A percentile compares a stretch with the other conserved stretches of the same genome.
phyloP scores from a whole-genome alignment of 352 stramenopile species.

The Peronospora destructor region DNA sequence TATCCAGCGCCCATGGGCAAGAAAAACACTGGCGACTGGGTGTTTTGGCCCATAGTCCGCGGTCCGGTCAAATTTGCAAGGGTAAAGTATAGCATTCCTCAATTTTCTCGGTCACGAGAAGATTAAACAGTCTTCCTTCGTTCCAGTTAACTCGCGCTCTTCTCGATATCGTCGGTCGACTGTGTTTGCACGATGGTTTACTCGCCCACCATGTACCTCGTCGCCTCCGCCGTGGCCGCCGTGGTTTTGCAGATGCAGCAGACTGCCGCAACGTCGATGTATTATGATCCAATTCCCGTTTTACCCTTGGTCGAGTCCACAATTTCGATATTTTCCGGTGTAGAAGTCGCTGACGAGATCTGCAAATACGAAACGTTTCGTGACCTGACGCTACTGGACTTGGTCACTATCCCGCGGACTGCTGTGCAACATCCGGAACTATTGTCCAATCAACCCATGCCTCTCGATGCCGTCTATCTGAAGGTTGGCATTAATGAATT shows the following conservation, averaged over 20 bases:
- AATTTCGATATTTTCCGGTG: conserved; percentile 3
- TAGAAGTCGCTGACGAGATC: conserved; percentile 13
- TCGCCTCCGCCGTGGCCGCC: conserved; percentile 11
- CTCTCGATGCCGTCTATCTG: conserved; percentile 6
- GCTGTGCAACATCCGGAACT: conserved; percentile 23
- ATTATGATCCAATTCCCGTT: conserved; percentile 11
- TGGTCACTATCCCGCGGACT: conserved; percentile 18
- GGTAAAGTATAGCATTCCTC: conserved; percentile 9
- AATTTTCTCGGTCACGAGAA: conserved; percentile 29
- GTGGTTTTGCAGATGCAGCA: conserved; percentile 22
- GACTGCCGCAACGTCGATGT: conserved; percentile 10
- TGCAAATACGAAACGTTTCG: conserved; percentile 8
- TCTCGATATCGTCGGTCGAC: neutral
- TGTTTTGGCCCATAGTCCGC: too few species aligned
- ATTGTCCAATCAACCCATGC: conserved; percentile 14
- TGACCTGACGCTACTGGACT: conserved; percentile 25
- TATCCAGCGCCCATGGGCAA: too few species aligned
- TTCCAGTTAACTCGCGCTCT: neutral
- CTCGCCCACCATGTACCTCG: conserved; percentile 23
- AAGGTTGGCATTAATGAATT: neutral
- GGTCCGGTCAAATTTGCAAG: too few species aligned
- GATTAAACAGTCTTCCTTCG: conserved; percentile 11
- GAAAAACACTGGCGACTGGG: too few species aligned
- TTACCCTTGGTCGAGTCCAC: neutral
- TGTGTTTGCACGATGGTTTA: conserved; percentile 16